Evolutionary conservation across 345 rosid species (phyloP).

Genomic region (Luvunga scandens): DNA sequence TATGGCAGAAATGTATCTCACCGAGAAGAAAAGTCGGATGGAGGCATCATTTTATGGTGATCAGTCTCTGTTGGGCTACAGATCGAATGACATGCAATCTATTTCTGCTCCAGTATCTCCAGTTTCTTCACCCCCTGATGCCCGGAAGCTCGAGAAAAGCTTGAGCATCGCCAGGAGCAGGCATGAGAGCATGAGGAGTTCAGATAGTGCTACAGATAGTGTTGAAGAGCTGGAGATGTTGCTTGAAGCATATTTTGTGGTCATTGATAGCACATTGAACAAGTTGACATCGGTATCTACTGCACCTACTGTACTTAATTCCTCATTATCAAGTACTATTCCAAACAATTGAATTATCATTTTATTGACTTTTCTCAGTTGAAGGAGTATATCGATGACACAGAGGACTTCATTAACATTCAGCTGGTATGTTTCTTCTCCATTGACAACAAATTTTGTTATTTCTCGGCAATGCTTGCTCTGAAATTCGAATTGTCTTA

Average conservation of each 20-base stretch:
- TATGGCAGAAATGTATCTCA: conserved; percentile 99
- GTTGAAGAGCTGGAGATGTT: conserved; percentile 98
- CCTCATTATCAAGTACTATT: background rate
- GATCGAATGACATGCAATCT: conserved; percentile 70
- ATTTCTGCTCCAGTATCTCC: conserved; percentile 96
- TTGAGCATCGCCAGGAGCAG: conserved; percentile 88
- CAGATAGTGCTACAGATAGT: conserved; percentile 66
- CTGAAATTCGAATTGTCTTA: background rate
- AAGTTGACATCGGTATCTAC: conserved; percentile 83
- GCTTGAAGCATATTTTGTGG: conserved; percentile 97
- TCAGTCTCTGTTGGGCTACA: conserved; percentile 64
- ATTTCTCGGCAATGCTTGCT: background rate
- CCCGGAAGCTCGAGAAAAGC: conserved; percentile 79
- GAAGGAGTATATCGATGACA: conserved; percentile 96
- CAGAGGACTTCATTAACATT: conserved; percentile 97
- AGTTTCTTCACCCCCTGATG: conserved; percentile 81
- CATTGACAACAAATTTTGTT: background rate
- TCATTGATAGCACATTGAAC: conserved; percentile 92
- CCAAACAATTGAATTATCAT: background rate
- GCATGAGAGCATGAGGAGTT: conserved; percentile 86
- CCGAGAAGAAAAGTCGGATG: conserved; percentile 90
- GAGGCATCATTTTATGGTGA: conserved; percentile 80
- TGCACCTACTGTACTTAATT: background rate
- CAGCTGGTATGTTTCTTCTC: conserved; percentile 58
- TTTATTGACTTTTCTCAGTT: conserved; percentile 47